A percentile compares a stretch with the other conserved stretches of the same genome.
These are phyloP conservation scores for Termitomyces sp. DNA, from an alignment of 768 basidiomycete genomes.

Conservation along the genomic window DNA sequence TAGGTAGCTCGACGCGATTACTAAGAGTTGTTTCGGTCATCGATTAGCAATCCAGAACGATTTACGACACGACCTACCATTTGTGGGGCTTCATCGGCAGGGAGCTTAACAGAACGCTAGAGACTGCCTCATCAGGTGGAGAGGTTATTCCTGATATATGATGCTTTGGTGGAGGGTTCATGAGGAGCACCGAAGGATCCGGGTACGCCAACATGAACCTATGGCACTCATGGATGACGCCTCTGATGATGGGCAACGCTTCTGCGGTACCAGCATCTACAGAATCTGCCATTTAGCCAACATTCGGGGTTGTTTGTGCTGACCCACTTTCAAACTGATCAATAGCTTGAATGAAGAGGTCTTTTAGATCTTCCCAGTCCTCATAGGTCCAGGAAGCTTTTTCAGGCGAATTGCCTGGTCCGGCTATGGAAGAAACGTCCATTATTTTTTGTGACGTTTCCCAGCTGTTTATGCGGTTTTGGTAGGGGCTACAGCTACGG, in stretches of 20 bases:
- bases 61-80: slow-evolving; percentile 13
- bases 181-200: slow-evolving; percentile 55
- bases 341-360: slow-evolving; percentile 53
- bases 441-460: slow-evolving; percentile 31
- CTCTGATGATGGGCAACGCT: slow-evolving; percentile 54
- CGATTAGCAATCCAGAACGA: not conserved
- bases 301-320: slow-evolving; percentile 1
- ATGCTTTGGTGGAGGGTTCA: slow-evolving; percentile 18
- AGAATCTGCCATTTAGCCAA: slow-evolving; percentile 15
- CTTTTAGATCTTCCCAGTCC: slow-evolving; percentile 69
- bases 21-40: slow-evolving; percentile 19
- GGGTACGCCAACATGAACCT: slow-evolving; percentile 52
- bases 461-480: slow-evolving; percentile 29
- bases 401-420: slow-evolving; percentile 19
- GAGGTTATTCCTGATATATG: slow-evolving; percentile 10
- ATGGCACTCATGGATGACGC: slow-evolving; percentile 66
- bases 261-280: slow-evolving; percentile 45
- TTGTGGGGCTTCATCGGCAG: slow-evolving; percentile 9
- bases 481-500: slow-evolving; percentile 22
- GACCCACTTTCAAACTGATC: slow-evolving; percentile 58
- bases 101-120: slow-evolving; percentile 6
- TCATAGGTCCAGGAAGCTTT: slow-evolving; percentile 32
- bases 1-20: slow-evolving; percentile 49
- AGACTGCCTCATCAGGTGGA: not conserved
- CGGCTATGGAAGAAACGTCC: slow-evolving; percentile 37